Evolutionary conservation across 148 eudicot species (phyloP), one percentile per base, ranked within the genome.

Genomic region (Rhododendron vialii): DNA sequence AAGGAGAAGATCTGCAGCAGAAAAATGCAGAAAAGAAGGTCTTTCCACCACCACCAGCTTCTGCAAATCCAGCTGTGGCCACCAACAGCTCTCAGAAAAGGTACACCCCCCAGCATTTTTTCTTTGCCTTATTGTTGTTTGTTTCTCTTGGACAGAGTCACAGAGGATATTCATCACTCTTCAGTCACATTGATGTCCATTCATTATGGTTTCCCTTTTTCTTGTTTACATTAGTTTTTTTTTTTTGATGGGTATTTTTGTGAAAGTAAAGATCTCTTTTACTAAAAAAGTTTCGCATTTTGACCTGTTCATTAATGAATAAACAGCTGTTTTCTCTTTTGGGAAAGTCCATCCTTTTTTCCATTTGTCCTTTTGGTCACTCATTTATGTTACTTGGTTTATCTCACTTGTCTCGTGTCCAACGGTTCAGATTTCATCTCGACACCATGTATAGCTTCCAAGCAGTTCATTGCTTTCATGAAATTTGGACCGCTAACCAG

Each of bases 51-150:
- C 63, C 63, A 57, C 63, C 92, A 63, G 61, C 91, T 81, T 61
- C 94, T 90, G 91, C 87, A 22, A 91, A 88, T 86, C 87, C 95
- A 94, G 94, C 99, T 94, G 95, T 88, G 84, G 88, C 89, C 85
- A 94, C 89, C 84, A 96, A 91, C 92, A 90, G 84, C 53, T 89
- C 98, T 85, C 99, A 97, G 92, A 97, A 97, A 94, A 95, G 99
- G 99, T 95, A 73, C 67, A 43, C 24, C 33, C 74, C 74, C 5
- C 74, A n/a, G 74, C 86, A 77, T 47, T 88, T 87, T 87, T 65
- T 73, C 43, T 61, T 48, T 67, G 80, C 76, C 69, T 53, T 26
- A 71, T 71, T 87, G 22, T 71, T 85, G 79, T 15, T 81, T 84
- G 77, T 83, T 36, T 65, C 78, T 83, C 75, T 41, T 85, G 74